phyloP scores from a whole-genome alignment of 768 basidiomycete genomes.

The Coprinellus aureogranulatus region DNA sequence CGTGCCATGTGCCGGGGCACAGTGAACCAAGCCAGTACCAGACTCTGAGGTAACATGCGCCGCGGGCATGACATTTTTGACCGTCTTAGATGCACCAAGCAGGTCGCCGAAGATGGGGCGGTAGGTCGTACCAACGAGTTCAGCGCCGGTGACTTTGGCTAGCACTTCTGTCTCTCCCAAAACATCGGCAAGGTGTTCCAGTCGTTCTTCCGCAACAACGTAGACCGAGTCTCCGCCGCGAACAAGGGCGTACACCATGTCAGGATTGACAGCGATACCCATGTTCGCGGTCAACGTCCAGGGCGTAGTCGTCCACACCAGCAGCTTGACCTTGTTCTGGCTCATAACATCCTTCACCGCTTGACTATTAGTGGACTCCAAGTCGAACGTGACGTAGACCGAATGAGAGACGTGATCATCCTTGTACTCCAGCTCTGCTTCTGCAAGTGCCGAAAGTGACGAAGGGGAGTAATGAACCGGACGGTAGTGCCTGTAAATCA shows the following conservation, averaged over 20 bases:
- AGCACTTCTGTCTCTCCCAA: constrained; percentile 37
- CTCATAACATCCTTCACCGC: constrained; percentile 32
- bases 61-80: constrained; percentile 59
- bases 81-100: constrained; percentile 22
- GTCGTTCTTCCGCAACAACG: constrained; percentile 53
- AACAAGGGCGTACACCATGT: constrained; percentile 64
- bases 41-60: constrained; percentile 79
- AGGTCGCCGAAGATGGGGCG: constrained; percentile 54
- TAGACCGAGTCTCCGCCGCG: constrained; percentile 25
- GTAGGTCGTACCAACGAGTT: constrained; percentile 63
- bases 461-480: constrained; percentile 96
- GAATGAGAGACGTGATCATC: constrained; percentile 88
- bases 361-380: constrained; percentile 36
- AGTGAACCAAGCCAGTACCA: constrained; percentile 96
- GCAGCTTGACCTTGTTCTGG: constrained; percentile 43
- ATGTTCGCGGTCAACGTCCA: constrained; percentile 97
- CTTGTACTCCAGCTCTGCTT: constrained; percentile 89
- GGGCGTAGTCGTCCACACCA: constrained; percentile 97
- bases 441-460: constrained; percentile 89
- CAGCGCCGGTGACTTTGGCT: constrained; percentile 39
- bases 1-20: constrained; percentile 89
- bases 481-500: constrained; percentile 82
- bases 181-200: constrained; percentile 36
- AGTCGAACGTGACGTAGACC: constrained; percentile 77
- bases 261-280: constrained; percentile 85